Percentiles rank a stretch among this genome's conserved stretches.
These are phyloP conservation scores for Phaeophleospora eucalypticola DNA, from an alignment of 2,329 filamentous ascomycete species.

Conservation along the genomic window DNA sequence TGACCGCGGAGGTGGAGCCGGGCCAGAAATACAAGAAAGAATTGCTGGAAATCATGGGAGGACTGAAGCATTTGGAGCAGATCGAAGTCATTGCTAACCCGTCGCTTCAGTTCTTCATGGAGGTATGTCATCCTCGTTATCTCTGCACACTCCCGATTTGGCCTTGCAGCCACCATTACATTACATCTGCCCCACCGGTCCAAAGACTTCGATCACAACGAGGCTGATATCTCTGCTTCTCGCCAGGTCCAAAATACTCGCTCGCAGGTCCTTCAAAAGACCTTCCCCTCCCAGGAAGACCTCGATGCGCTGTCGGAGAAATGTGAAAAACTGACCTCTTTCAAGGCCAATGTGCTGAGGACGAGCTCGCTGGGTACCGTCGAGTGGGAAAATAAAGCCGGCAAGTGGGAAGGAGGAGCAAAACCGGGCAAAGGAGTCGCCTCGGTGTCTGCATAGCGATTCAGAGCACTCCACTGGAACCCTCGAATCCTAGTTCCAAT, in stretches of 20 bases:
- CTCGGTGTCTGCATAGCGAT: not conserved
- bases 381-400: constrained; percentile 33
- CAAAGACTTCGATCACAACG: not conserved
- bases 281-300: constrained; percentile 34
- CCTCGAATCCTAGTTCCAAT: too few relatives aligned
- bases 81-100: constrained; percentile 40
- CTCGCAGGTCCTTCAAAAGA: constrained; percentile 28
- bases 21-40: constrained; percentile 34
- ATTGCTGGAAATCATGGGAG: constrained; percentile 31
- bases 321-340: constrained; percentile 34
- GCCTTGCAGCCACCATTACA: not conserved
- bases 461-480: too few relatives aligned
- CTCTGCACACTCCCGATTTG: not conserved
- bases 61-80: constrained; percentile 35
- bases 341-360: constrained; percentile 37
- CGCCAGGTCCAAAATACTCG: constrained; percentile 28
- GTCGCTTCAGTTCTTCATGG: constrained; percentile 36
- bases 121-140: constrained; percentile 25
- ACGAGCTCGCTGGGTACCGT: constrained; percentile 32
- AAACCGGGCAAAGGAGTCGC: constrained; percentile 14
- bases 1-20: constrained; percentile 36
- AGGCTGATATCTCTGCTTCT: constrained; percentile 5
- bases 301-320: constrained; percentile 33
- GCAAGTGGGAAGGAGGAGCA: constrained; percentile 32
- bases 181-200: not conserved